Evolutionary conservation across 2,329 filamentous ascomycete species (phyloP).

Genomic region (Hymenoscyphus infarciens): DNA sequence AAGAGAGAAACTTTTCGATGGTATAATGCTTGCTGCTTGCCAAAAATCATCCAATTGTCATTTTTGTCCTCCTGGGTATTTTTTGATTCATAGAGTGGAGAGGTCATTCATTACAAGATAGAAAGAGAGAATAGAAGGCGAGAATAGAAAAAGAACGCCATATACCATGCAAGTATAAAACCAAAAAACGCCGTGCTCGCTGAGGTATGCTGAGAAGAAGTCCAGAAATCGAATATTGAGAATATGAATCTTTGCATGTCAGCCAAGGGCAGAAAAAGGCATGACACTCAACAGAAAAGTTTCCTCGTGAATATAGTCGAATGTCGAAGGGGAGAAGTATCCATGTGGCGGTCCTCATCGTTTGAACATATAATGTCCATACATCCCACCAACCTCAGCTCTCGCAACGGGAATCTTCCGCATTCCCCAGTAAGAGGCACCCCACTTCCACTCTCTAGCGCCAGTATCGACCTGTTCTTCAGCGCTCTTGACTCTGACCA

Average conservation of each 20-base stretch:
- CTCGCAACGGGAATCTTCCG: constrained; percentile 58
- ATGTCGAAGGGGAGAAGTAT: neutral
- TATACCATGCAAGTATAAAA: neutral
- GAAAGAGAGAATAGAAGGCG: no score
- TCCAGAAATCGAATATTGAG: neutral
- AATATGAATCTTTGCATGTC: neutral
- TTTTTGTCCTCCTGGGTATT: no score
- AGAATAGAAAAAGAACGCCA: no score
- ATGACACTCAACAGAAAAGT: neutral
- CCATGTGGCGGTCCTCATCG: constrained; percentile 8
- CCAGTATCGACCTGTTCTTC: constrained; percentile 48
- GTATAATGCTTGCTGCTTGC: no score
- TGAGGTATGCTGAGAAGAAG: neutral
- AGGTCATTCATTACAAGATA: no score
- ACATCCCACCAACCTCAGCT: constrained; percentile 55
- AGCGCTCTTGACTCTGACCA: constrained; percentile 34
- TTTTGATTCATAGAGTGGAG: no score
- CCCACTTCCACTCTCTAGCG: constrained; percentile 73
- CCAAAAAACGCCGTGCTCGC: neutral
- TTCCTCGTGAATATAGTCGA: neutral
- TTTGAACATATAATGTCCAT: constrained; percentile 58
- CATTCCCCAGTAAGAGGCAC: constrained; percentile 80
- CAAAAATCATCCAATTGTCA: no score
- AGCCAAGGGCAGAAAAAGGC: neutral
- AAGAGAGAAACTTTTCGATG: no score